phyloP scores from a whole-genome alignment of 2,329 filamentous ascomycete genomes.

The Akanthomyces dipterigenus region DNA sequence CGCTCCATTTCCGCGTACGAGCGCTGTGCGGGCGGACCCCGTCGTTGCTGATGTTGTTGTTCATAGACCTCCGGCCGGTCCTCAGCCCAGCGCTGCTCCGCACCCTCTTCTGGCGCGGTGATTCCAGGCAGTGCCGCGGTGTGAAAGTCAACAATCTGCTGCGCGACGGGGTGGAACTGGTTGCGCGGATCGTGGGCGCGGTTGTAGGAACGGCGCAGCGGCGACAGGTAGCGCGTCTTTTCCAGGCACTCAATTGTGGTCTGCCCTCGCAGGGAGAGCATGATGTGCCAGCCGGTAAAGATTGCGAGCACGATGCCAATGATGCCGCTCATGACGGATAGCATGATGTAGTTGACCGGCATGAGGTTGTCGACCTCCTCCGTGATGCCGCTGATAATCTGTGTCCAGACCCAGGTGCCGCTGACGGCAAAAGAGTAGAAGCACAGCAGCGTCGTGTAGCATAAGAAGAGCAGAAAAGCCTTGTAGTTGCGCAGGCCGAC shows the following conservation, averaged over 20 bases:
- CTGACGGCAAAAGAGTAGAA: conserved; percentile 73
- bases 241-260: conserved; percentile 96
- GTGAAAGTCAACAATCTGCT: conserved; percentile 75
- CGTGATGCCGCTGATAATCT: conserved; percentile 62
- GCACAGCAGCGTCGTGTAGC: conserved; percentile 84
- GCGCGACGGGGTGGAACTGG: conserved; percentile 47
- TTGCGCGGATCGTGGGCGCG: conserved; percentile 50
- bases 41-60: neutral
- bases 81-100: conserved; percentile 39
- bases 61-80: conserved; percentile 15
- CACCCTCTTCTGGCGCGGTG: conserved; percentile 75
- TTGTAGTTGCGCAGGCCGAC: conserved; percentile 95
- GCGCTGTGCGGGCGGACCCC: conserved; percentile 35
- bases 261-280: conserved; percentile 69
- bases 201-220: conserved; percentile 63
- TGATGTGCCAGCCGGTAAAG: conserved; percentile 89
- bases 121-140: conserved; percentile 75
- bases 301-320: conserved; percentile 83
- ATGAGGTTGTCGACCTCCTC: conserved; percentile 69
- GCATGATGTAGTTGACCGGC: conserved; percentile 84
- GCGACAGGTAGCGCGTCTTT: conserved; percentile 87
- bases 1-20: conserved; percentile 51
- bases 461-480: conserved; percentile 83
- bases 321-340: conserved; percentile 81
- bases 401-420: conserved; percentile 74